phyloP scores from a whole-genome alignment of 148 eudicot species.

The Fagopyrum esculentum region DNA sequence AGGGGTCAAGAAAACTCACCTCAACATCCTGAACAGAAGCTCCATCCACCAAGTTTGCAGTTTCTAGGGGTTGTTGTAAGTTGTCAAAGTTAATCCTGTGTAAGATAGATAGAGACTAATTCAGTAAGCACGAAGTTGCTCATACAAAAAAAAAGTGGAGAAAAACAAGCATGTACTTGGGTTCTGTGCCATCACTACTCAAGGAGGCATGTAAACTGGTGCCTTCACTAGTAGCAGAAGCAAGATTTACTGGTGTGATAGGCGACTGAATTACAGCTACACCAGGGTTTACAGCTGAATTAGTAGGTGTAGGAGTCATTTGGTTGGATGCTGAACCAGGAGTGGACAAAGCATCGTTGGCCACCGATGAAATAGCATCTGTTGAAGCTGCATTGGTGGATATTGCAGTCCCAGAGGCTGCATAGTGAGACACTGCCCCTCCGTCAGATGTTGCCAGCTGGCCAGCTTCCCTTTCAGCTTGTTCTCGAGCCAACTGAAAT shows the following conservation, averaged over 20 bases:
- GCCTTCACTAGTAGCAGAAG: slow-evolving; percentile 41
- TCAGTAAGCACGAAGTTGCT: not conserved
- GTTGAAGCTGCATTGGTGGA: slow-evolving; percentile 41
- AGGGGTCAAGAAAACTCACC: slow-evolving; percentile 32
- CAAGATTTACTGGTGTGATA: slow-evolving; percentile 26
- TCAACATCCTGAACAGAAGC: slow-evolving; percentile 60
- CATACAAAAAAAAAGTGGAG: not conserved
- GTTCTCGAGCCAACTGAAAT: slow-evolving; percentile 84
- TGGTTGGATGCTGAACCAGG: slow-evolving; percentile 47
- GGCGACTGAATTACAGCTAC: slow-evolving; percentile 27
- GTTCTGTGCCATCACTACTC: slow-evolving; percentile 15
- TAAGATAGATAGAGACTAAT: not conserved
- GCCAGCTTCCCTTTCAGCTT: slow-evolving; percentile 54
- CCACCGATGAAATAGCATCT: slow-evolving; percentile 28
- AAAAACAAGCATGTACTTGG: slow-evolving; percentile 2
- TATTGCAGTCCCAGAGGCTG: slow-evolving; percentile 23
- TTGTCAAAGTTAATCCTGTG: slow-evolving; percentile 43
- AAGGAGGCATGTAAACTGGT: slow-evolving; percentile 23
- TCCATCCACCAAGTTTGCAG: slow-evolving; percentile 36
- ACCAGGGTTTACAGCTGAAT: slow-evolving; percentile 22
- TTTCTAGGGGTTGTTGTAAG: slow-evolving; percentile 31
- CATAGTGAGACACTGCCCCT: slow-evolving; percentile 23
- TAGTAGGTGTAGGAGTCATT: slow-evolving; percentile 33
- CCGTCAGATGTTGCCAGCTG: slow-evolving; percentile 32
- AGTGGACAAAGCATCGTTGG: slow-evolving; percentile 27